Evolutionary conservation across 169 alveolate species (phyloP), one percentile per base, ranked within the genome.

Genomic region (Plasmodium malariae): DNA sequence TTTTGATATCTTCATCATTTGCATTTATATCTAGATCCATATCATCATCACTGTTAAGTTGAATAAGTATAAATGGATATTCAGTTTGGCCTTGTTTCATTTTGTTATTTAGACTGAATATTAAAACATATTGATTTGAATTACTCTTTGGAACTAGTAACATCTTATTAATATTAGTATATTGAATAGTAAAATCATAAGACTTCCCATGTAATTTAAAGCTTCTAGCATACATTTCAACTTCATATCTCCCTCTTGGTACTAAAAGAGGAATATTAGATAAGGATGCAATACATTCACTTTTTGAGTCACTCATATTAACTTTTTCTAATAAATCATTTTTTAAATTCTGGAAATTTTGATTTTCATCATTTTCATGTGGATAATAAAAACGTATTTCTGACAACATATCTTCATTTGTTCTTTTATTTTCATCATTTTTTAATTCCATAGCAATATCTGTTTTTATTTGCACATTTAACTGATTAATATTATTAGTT

Each of bases 71-170:
- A 90, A 96, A 98, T 37, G 99, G 98, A 88, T 98, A 98, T 21
- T 96, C 93, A 1, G 99, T 98, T 83, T 98, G 98, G 14, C 99
- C 99, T 87, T 97, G 99, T 59, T 98, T 96, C 95, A 98, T 93
- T 30, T 99, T 98, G 2, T 97, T 96, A 72, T 95, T 95, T 86
- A 98, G 95, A 40, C 98, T 97, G 3, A 98, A 91, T 32, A 98
- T 95, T 74, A 97, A 96, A 87, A 95, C 96, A 87, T 97, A 96
- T 88, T 97, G 98, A 11, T 97, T 96, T 45, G 98, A 97, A 85
- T 98, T 98, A 26, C 98, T 98, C 51, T 97, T 97, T 17, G 99
- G 99, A 0, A 98, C 98, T 30, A 98, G 94, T 91, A 98, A 96
- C 94, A 97, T 97, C 91, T 98, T 93, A 59, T 94, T 93, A 21